These are phyloP conservation scores for Xylariaceae sp. DNA, from an alignment of 2,329 filamentous ascomycete genomes.

Conservation along the genomic window DNA sequence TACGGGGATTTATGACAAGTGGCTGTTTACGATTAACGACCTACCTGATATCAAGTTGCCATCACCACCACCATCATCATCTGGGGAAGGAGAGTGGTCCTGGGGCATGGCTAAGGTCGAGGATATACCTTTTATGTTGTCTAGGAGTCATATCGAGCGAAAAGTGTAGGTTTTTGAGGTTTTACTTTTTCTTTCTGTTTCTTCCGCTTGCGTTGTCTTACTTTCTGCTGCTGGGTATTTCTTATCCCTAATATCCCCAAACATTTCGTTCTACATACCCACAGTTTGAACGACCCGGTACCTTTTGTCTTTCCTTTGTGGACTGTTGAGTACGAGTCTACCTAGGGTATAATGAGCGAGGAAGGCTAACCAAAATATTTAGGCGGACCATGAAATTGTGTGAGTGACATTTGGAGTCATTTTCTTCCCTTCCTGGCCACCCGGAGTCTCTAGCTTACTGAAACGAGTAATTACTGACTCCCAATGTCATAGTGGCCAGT, in stretches of 20 bases:
- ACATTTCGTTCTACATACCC: no score
- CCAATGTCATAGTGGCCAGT: slow-evolving; percentile 44
- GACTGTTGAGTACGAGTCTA: background rate
- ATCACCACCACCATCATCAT: no score
- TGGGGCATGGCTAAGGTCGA: slow-evolving; percentile 52
- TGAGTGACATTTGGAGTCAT: background rate
- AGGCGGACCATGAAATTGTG: slow-evolving; percentile 15
- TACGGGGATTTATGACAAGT: slow-evolving; percentile 47
- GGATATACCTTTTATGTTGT: slow-evolving; percentile 54
- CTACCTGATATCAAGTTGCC: slow-evolving; percentile 36
- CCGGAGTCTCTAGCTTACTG: background rate
- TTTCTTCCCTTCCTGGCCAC: background rate
- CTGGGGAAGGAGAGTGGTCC: slow-evolving; percentile 1
- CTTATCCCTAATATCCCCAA: no score
- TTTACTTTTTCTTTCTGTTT: background rate
- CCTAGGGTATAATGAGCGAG: background rate
- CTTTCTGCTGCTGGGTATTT: background rate
- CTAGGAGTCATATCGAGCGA: slow-evolving; percentile 53
- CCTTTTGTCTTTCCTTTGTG: background rate
- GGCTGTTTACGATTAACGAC: slow-evolving; percentile 48
- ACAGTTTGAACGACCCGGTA: no score
- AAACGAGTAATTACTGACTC: slow-evolving; percentile 28
- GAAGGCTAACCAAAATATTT: background rate
- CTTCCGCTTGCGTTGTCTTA: background rate
- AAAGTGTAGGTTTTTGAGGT: slow-evolving; percentile 43